A percentile compares a stretch with the other conserved stretches of the same genome.
These are phyloP conservation scores for Monosporozyma servazzii DNA, from an alignment of 805 yeast genomes.

Conservation along the genomic window DNA sequence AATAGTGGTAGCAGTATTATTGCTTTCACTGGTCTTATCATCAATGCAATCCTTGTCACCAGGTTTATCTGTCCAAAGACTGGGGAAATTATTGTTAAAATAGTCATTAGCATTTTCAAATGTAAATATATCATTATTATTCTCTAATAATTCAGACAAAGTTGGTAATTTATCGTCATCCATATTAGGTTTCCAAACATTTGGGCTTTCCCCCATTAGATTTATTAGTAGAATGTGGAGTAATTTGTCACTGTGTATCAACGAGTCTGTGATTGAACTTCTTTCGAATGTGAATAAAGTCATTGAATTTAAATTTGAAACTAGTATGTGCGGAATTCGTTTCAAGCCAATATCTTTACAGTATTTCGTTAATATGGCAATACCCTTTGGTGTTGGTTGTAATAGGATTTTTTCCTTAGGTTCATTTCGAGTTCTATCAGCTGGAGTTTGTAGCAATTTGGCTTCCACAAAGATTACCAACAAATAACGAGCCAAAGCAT, in stretches of 20 bases:
- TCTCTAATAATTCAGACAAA: slow-evolving; percentile 27
- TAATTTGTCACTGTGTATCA: slow-evolving; percentile 54
- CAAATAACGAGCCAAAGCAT: slow-evolving; percentile 40
- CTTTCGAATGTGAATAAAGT: slow-evolving; percentile 60
- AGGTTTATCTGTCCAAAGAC: not conserved
- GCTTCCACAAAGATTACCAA: slow-evolving; percentile 48
- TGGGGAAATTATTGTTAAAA: not conserved
- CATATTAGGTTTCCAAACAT: slow-evolving; percentile 56
- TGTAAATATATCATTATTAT: slow-evolving; percentile 27
- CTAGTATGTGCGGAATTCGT: slow-evolving; percentile 39
- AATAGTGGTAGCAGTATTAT: not conserved
- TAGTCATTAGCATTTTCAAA: slow-evolving; percentile 23
- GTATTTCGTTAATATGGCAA: slow-evolving; percentile 55
- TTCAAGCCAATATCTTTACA: slow-evolving; percentile 48
- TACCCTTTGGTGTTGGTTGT: slow-evolving; percentile 91
- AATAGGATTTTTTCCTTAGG: slow-evolving; percentile 38
- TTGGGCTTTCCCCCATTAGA: slow-evolving; percentile 58
- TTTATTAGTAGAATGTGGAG: slow-evolving; percentile 53
- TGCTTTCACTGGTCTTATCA: not conserved
- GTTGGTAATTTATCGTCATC: slow-evolving; percentile 42
- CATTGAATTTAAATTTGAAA: slow-evolving; percentile 61
- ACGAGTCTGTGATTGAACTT: slow-evolving; percentile 44
- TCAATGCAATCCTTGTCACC: not conserved
- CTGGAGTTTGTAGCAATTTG: slow-evolving; percentile 63
- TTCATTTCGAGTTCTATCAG: slow-evolving; percentile 52